phyloP scores from a whole-genome alignment of 495 filamentous ascomycete genomes.

The Rhizodiscina lignyota region DNA sequence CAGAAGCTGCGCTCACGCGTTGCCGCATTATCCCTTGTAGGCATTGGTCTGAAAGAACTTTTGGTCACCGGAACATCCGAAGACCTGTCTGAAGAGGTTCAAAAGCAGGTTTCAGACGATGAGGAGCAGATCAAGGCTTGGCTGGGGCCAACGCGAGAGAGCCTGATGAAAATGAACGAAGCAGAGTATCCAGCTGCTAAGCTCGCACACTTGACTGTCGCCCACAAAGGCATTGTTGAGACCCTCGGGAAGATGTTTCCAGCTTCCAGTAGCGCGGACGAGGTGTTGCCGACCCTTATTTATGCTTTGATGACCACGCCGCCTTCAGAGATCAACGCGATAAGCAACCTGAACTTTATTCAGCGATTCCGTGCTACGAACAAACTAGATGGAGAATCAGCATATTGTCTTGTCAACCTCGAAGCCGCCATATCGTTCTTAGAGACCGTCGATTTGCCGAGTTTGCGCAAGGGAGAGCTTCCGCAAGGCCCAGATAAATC shows the following conservation, averaged over 20 bases:
- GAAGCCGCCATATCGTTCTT: slow-evolving; percentile 91
- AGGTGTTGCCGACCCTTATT: slow-evolving; percentile 91
- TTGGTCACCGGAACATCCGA: slow-evolving; percentile 64
- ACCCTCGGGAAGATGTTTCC: slow-evolving; percentile 56
- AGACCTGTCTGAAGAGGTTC: slow-evolving; percentile 27
- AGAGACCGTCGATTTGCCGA: slow-evolving; percentile 93
- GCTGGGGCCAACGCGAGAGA: slow-evolving; percentile 57
- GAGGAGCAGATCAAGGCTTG: slow-evolving; percentile 55
- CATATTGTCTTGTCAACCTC: slow-evolving; percentile 91
- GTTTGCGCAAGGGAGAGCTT: slow-evolving; percentile 67
- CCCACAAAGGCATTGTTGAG: slow-evolving; percentile 91
- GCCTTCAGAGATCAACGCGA: slow-evolving; percentile 69
- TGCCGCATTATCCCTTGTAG: slow-evolving; percentile 75
- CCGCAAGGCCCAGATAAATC: slow-evolving; percentile 44
- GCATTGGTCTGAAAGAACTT: slow-evolving; percentile 74
- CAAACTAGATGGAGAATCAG: slow-evolving; percentile 81
- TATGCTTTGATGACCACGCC: slow-evolving; percentile 86
- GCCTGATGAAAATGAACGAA: slow-evolving; percentile 69
- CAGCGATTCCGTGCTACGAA: slow-evolving; percentile 77
- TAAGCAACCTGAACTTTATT: slow-evolving; percentile 87
- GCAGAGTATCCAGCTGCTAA: slow-evolving; percentile 81
- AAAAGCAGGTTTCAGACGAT: slow-evolving; percentile 20
- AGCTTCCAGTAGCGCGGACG: slow-evolving; percentile 88
- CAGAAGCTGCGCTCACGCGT: slow-evolving; percentile 91
- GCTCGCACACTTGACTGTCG: slow-evolving; percentile 69